phyloP scores from a whole-genome alignment of 306 rosid genomes.

The Comarum palustre region DNA sequence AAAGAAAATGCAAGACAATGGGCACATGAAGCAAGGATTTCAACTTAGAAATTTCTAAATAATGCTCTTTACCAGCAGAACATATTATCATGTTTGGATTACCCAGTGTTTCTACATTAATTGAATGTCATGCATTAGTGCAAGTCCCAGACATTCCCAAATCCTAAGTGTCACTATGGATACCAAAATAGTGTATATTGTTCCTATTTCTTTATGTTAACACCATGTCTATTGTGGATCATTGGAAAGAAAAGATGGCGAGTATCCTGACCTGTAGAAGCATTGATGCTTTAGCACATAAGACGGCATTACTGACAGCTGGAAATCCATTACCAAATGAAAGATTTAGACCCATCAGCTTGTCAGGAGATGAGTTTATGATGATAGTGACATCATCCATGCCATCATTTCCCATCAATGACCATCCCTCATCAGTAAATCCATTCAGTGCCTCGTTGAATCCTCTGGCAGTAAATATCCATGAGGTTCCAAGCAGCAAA shows the following conservation, averaged over 20 bases:
- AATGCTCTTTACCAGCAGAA: neutral
- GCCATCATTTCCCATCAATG: slow-evolving; percentile 88
- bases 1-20: neutral
- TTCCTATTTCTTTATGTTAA: neutral
- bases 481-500: slow-evolving; percentile 26
- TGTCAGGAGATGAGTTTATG: slow-evolving; percentile 84
- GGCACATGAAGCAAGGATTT: neutral
- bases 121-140: neutral
- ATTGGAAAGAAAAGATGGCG: slow-evolving; percentile 2
- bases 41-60: neutral
- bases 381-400: slow-evolving; percentile 89
- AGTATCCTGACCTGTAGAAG: slow-evolving; percentile 75
- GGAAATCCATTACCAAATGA: slow-evolving; percentile 80
- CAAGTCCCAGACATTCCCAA: neutral
- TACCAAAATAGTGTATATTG: neutral
- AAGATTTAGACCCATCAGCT: slow-evolving; percentile 85
- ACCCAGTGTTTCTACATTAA: neutral
- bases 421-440: slow-evolving; percentile 95
- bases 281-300: slow-evolving; percentile 99
- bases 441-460: slow-evolving; percentile 97
- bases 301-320: slow-evolving; percentile 81
- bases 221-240: neutral
- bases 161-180: neutral
- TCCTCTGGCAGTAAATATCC: slow-evolving; percentile 57
- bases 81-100: neutral